Conservation (phyloP, 768 basidiomycete species). For the Amanita subjunquillea region DNA sequence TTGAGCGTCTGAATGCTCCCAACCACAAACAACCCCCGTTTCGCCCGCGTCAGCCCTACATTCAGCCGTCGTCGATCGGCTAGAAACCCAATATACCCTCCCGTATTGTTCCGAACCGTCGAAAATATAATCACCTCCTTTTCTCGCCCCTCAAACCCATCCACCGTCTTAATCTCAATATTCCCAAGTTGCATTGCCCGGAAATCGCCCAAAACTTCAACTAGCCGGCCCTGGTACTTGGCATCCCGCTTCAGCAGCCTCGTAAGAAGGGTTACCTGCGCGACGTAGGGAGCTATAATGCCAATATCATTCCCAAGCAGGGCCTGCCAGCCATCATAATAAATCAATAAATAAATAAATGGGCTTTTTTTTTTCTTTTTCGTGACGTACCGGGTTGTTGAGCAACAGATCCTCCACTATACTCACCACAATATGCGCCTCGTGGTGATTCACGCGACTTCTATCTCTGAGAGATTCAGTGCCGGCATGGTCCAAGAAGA, state of each 20-base stretch:
- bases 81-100: slow-evolving; percentile 79
- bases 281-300: slow-evolving; percentile 86
- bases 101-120: slow-evolving; percentile 75
- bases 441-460: slow-evolving; percentile 69
- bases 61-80: slow-evolving; percentile 81
- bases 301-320: slow-evolving; percentile 75
- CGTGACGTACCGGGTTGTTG: slow-evolving; percentile 47
- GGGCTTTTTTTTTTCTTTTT: too few relatives aligned
- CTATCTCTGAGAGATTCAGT: slow-evolving; percentile 57
- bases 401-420: slow-evolving; percentile 76
- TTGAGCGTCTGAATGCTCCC: slow-evolving; percentile 62
- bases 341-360: too few relatives aligned
- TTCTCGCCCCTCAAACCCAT: slow-evolving; percentile 91
- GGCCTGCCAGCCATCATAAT: slow-evolving; percentile 21
- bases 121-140: slow-evolving; percentile 91
- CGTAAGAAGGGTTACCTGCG: slow-evolving; percentile 72
- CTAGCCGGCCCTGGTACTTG: slow-evolving; percentile 44
- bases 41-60: slow-evolving; percentile 85
- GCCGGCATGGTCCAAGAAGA: slow-evolving; percentile 75
- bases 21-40: slow-evolving; percentile 73
- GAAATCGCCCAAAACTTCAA: slow-evolving; percentile 47
- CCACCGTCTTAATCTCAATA: slow-evolving; percentile 87
- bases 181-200: slow-evolving; percentile 54
- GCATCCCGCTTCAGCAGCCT: slow-evolving; percentile 50
- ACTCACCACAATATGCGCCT: slow-evolving; percentile 68